A percentile compares a stretch with the other conserved stretches of the same genome.
phyloP scores from a whole-genome alignment of 805 yeast species.

The Phaffomyces antillensis region DNA sequence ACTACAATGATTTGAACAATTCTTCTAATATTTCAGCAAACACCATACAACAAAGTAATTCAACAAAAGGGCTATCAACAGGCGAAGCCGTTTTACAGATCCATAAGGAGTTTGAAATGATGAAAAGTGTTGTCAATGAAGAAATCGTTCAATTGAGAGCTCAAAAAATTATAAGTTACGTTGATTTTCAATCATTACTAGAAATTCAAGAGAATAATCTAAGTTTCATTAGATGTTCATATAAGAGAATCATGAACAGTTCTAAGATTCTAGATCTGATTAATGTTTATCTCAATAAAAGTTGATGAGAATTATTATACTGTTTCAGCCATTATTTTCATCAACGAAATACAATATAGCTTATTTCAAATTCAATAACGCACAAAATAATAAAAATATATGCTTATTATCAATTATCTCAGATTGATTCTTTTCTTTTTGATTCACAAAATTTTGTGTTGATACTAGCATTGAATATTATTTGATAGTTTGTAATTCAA shows the following conservation, averaged over 20 bases:
- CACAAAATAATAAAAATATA: no score
- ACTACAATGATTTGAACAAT: not conserved
- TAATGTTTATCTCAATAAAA: conserved; percentile 15
- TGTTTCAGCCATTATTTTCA: no score
- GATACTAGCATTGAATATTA: no score
- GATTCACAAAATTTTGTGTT: not conserved
- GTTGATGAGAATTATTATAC: no score
- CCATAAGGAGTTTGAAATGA: conserved; percentile 17
- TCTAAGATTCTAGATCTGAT: conserved; percentile 16
- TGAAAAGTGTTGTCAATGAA: conserved; percentile 17
- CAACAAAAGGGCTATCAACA: conserved; percentile 2
- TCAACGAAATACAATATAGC: no score
- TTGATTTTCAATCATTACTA: conserved; percentile 15
- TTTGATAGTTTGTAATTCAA: no score
- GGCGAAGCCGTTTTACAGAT: conserved; percentile 19
- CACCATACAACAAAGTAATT: no score
- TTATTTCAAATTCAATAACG: no score
- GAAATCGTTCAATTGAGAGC: conserved; percentile 14
- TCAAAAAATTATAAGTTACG: conserved; percentile 11
- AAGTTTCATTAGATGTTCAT: conserved; percentile 17
- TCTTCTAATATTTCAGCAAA: not conserved
- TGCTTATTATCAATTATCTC: not conserved
- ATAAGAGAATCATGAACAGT: conserved; percentile 16
- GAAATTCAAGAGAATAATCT: conserved; percentile 13
- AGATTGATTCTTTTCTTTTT: no score